Evolutionary conservation across 768 basidiomycete genomes (phyloP).

Genomic region (Phylloporus rhodoxanthus): DNA sequence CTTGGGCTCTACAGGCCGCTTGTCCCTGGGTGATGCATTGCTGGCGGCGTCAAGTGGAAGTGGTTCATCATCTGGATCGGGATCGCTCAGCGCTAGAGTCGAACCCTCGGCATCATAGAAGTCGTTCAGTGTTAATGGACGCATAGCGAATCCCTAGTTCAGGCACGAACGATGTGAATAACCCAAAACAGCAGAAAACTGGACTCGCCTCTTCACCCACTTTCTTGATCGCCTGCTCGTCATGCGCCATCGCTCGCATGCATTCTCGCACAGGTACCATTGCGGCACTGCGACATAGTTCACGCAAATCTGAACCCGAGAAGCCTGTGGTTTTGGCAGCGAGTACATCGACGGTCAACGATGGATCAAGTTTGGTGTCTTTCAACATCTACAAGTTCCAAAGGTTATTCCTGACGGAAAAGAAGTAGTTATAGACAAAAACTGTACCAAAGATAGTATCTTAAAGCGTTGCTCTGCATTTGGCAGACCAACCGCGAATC

Average conservation of each 20-base stretch:
- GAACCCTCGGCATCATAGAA: slow-evolving; percentile 47
- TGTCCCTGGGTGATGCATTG: background rate
- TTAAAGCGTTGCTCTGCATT: slow-evolving; percentile 71
- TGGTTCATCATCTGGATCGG: slow-evolving; percentile 28
- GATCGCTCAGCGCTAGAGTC: slow-evolving; percentile 19
- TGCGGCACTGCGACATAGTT: slow-evolving; percentile 88
- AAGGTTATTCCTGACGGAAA: background rate
- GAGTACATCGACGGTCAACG: slow-evolving; percentile 56
- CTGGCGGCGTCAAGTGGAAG: slow-evolving; percentile 3
- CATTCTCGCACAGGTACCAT: slow-evolving; percentile 89
- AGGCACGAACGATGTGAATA: background rate
- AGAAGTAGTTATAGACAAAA: background rate
- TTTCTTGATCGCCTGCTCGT: slow-evolving; percentile 45
- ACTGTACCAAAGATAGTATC: slow-evolving; percentile 71
- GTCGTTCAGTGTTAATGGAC: slow-evolving; percentile 65
- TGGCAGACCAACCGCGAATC: slow-evolving; percentile 82
- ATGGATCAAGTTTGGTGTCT: slow-evolving; percentile 60
- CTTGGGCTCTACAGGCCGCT: slow-evolving; percentile 2
- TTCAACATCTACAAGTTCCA: slow-evolving; percentile 64
- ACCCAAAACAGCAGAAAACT: background rate
- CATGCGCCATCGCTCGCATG: slow-evolving; percentile 48
- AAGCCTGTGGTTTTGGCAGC: slow-evolving; percentile 66
- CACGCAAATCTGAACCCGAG: slow-evolving; percentile 88
- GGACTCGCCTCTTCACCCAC: slow-evolving; percentile 38
- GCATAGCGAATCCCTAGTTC: slow-evolving; percentile 66